Evolutionary conservation across 306 rosid genomes (phyloP), one percentile per base, ranked within the genome.

Genomic region (Cucumis hystrix): DNA sequence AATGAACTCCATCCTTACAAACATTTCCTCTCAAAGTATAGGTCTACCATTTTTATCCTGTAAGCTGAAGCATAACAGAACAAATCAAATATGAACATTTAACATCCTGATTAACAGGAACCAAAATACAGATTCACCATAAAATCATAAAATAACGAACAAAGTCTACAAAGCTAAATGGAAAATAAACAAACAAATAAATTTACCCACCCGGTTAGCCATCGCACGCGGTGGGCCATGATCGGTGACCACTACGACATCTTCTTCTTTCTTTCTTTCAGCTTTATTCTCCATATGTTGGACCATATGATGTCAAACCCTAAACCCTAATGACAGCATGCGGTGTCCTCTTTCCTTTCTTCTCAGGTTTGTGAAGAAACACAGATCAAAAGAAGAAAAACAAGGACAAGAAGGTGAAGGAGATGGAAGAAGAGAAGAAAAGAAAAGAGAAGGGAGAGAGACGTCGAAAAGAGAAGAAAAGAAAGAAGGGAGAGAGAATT

Each of bases 141-240:
- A n/a, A 67, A n/a, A 40, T 5, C 17, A 67, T 40, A 67, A 16
- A 40, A 66, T 39, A 66, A 6, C 7, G 6, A 43, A 69, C 57
- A 69, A 21, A 69, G 20, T 69, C 6, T 43, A 69, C 1, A 43
- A 8, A 45, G 35, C 20, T n/a, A 21, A 45, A 41, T 14, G 35
- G 8, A 69, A 20, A 9, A 45, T 9, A 49, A 49, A 59, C 2
- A 23, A 45, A 45, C 10, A 49, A 49, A 59, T 7, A 23, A 23
- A 35, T 67, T 18, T 68, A 13, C n/a, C 51, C 20, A 65, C 72
- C 70, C 35, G 70, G 47, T 64, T 64, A 16, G 33, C 74, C 35
- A 14, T 25, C 40, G 76, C 76, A 71, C 76, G 76, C 76, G 11
- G 60, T 71, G 76, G 76, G 62, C 77, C 77, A 72, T n/a, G 76